phyloP scores from a whole-genome alignment of 2,329 filamentous ascomycete species.

The Fusarium hainanense region DNA sequence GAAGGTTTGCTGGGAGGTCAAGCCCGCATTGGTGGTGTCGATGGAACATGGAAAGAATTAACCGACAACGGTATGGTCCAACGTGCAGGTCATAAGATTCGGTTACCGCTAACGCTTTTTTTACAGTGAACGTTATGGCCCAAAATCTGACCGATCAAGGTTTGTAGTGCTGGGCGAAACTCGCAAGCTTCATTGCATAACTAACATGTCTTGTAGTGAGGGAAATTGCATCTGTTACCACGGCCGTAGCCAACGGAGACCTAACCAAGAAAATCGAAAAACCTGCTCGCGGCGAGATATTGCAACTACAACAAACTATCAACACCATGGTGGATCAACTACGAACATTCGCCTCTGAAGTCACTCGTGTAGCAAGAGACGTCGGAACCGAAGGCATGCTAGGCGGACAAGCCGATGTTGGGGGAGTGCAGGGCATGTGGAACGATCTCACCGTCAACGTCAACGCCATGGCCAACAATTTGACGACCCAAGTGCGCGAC shows the following conservation, averaged over 20 bases:
- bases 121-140: slow-evolving; percentile 81
- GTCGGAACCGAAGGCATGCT: slow-evolving; percentile 87
- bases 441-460: slow-evolving; percentile 88
- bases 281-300: slow-evolving; percentile 82
- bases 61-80: slow-evolving; percentile 77
- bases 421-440: slow-evolving; percentile 89
- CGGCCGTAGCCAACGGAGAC: slow-evolving; percentile 84
- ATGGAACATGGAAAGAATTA: slow-evolving; percentile 97
- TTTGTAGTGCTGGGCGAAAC: slow-evolving; percentile 44
- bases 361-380: slow-evolving; percentile 83
- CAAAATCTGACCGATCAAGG: slow-evolving; percentile 83
- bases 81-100: background rate
- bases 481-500: slow-evolving; percentile 91
- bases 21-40: slow-evolving; percentile 91
- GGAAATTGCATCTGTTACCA: slow-evolving; percentile 87
- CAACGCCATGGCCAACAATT: slow-evolving; percentile 88
- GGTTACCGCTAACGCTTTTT: slow-evolving; percentile 21
- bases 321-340: slow-evolving; percentile 92
- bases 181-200: background rate
- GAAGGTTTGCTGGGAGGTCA: slow-evolving; percentile 95
- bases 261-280: slow-evolving; percentile 86
- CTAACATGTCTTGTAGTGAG: slow-evolving; percentile 64
- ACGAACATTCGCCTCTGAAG: slow-evolving; percentile 84
- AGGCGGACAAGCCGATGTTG: slow-evolving; percentile 84
- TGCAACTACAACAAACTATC: slow-evolving; percentile 86